phyloP scores from a whole-genome alignment of 805 yeast species.

The Pichia cabralensis region DNA sequence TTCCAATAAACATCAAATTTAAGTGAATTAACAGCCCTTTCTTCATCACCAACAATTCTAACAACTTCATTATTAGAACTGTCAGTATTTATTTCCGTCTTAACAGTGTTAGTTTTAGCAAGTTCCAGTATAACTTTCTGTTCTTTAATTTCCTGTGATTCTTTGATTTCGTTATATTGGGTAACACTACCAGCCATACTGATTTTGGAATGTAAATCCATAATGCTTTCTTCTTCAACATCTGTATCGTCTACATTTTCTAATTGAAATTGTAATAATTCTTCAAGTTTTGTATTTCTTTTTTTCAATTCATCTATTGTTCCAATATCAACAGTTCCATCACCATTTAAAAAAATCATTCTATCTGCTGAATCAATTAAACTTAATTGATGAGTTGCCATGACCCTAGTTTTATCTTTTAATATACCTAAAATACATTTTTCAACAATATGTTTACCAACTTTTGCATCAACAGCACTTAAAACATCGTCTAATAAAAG shows the following conservation, averaged over 20 bases:
- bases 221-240: conserved; percentile 15
- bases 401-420: conserved; percentile 49
- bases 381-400: conserved; percentile 80
- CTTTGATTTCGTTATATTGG: conserved; percentile 16
- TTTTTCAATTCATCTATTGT: conserved; percentile 42
- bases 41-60: conserved; percentile 39
- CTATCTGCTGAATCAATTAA: conserved; percentile 61
- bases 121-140: conserved; percentile 11
- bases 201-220: no score
- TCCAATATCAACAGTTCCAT: conserved; percentile 53
- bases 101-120: conserved; percentile 8
- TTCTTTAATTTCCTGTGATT: conserved; percentile 10
- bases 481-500: conserved; percentile 55
- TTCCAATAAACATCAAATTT: conserved; percentile 36
- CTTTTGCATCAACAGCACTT: conserved; percentile 68
- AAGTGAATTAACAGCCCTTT: conserved; percentile 48
- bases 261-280: conserved; percentile 30
- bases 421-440: conserved; percentile 56
- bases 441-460: conserved; percentile 44
- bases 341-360: conserved; percentile 57
- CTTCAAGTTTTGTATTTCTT: conserved; percentile 28
- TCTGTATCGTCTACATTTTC: conserved; percentile 2
- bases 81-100: conserved; percentile 1
- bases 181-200: no score
- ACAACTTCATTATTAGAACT: conserved; percentile 16